phyloP scores from a whole-genome alignment of 2,329 filamentous ascomycete species.

The Rasamsonia emersonii region DNA sequence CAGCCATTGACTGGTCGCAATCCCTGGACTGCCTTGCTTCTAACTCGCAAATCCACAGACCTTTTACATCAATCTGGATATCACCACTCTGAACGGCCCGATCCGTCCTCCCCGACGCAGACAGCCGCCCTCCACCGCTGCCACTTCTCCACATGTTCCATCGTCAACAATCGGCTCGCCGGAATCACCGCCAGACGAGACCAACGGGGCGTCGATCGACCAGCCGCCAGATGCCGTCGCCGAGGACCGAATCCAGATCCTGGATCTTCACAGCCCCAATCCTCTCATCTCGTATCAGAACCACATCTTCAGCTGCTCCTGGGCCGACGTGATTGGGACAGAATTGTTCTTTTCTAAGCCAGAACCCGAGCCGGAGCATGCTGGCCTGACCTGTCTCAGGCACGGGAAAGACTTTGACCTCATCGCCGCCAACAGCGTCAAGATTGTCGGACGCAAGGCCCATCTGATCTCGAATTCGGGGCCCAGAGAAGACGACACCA shows the following conservation, averaged over 20 bases:
- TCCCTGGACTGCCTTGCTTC: background rate
- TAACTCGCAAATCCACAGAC: slow-evolving; percentile 28
- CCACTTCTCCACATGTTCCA: slow-evolving; percentile 8
- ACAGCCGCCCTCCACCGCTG: slow-evolving; percentile 11
- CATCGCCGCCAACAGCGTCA: slow-evolving; percentile 60
- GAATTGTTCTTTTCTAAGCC: slow-evolving; percentile 63
- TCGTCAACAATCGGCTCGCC: slow-evolving; percentile 11
- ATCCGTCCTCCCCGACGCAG: slow-evolving; percentile 25
- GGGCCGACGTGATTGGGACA: slow-evolving; percentile 76
- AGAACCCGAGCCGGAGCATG: slow-evolving; percentile 26
- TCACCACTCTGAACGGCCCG: slow-evolving; percentile 38
- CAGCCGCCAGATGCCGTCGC: background rate
- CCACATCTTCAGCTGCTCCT: slow-evolving; percentile 68
- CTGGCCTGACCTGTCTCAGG: slow-evolving; percentile 41
- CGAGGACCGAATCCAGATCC: slow-evolving; percentile 57
- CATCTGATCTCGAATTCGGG: slow-evolving; percentile 44
- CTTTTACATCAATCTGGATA: slow-evolving; percentile 53
- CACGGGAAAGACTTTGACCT: slow-evolving; percentile 53
- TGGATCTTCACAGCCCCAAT: slow-evolving; percentile 68
- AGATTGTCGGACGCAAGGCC: slow-evolving; percentile 60
- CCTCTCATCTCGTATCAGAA: slow-evolving; percentile 75
- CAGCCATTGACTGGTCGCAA: slow-evolving; percentile 3
- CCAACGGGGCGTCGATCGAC: slow-evolving; percentile 16
- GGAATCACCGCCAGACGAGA: slow-evolving; percentile 18
- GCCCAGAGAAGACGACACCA: slow-evolving; percentile 3